A percentile compares a stretch with the other conserved stretches of the same genome.
phyloP scores from a whole-genome alignment of 305 asterid genomes.

The Solanum aculeatissimum region DNA sequence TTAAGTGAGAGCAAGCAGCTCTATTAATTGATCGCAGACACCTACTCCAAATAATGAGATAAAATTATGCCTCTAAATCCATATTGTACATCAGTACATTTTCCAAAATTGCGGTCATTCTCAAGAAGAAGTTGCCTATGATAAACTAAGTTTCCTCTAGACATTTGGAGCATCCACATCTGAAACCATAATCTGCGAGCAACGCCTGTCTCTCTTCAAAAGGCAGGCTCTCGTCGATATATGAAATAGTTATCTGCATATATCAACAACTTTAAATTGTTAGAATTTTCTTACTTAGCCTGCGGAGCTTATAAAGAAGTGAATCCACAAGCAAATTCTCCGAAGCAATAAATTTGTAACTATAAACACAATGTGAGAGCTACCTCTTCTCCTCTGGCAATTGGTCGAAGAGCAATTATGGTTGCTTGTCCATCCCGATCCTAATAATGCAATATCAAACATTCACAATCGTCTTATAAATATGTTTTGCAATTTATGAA shows the following conservation, averaged over 20 bases:
- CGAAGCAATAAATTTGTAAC: neutral
- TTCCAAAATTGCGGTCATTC: neutral
- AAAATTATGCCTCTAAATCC: neutral
- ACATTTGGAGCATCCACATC: slow-evolving; percentile 69
- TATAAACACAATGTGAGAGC: neutral
- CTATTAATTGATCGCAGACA: neutral
- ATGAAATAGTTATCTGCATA: slow-evolving; percentile 77
- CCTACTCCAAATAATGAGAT: neutral
- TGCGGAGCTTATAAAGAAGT: neutral
- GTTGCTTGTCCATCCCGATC: slow-evolving; percentile 86
- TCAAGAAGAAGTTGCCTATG: neutral
- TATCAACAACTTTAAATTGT: neutral
- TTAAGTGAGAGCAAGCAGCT: neutral
- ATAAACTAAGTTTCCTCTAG: slow-evolving; percentile 24
- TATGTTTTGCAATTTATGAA: neutral
- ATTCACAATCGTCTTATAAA: neutral
- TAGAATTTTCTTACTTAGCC: neutral
- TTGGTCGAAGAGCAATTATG: slow-evolving; percentile 50
- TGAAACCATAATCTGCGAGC: slow-evolving; percentile 82
- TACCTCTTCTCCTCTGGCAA: slow-evolving; percentile 78
- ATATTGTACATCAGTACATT: neutral
- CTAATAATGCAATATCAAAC: slow-evolving; percentile 22
- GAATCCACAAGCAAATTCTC: neutral
- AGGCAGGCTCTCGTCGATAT: slow-evolving; percentile 79
- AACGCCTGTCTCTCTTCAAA: slow-evolving; percentile 57